Conservation (phyloP, 2,329 filamentous ascomycete genomes). For the Ophiostoma perfectum region DNA sequence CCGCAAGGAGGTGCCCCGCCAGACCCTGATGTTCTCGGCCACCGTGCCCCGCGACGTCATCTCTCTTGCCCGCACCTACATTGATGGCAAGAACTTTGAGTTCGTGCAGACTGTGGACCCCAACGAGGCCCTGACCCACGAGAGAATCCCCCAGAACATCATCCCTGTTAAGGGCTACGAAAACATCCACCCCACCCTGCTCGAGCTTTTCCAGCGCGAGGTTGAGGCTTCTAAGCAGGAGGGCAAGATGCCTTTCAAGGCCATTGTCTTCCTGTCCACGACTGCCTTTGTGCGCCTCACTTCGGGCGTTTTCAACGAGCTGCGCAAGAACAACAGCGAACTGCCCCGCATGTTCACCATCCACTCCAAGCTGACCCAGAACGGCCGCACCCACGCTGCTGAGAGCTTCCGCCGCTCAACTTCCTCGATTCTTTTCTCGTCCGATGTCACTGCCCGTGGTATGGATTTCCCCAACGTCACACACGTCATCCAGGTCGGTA, state of each 20-base stretch:
- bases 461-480: constrained; percentile 61
- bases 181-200: constrained; percentile 68
- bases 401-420: constrained; percentile 63
- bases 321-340: constrained; percentile 40
- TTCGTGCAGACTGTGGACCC: constrained; percentile 83
- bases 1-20: constrained; percentile 59
- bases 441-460: constrained; percentile 73
- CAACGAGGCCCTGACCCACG: constrained; percentile 79
- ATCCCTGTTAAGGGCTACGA: constrained; percentile 63
- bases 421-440: constrained; percentile 65
- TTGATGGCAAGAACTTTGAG: constrained; percentile 74
- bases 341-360: constrained; percentile 52
- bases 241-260: constrained; percentile 69
- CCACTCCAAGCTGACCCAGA: constrained; percentile 72
- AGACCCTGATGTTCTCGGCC: constrained; percentile 93
- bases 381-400: constrained; percentile 61
- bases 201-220: constrained; percentile 67
- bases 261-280: constrained; percentile 86
- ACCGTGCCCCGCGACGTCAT: constrained; percentile 84
- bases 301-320: constrained; percentile 50
- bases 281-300: constrained; percentile 67
- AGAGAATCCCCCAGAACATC: constrained; percentile 73
- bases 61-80: constrained; percentile 66
- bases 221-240: constrained; percentile 38
- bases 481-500: constrained; percentile 56